A percentile compares a stretch with the other conserved stretches of the same genome.
Evolutionary conservation across 768 basidiomycete species (phyloP).

Genomic region (Russula olivacea): DNA sequence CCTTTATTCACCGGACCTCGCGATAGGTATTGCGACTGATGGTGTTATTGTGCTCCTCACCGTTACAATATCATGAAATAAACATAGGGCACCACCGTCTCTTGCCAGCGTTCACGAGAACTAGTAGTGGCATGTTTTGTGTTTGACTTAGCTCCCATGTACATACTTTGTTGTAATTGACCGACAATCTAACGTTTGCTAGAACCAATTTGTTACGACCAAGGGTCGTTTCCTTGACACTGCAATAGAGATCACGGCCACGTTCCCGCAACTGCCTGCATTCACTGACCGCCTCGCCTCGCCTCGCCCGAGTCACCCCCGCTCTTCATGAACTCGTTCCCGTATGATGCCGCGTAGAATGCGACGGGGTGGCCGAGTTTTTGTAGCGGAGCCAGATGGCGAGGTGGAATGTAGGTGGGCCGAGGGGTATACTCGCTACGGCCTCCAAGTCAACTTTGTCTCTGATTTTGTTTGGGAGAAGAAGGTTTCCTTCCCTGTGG

Average conservation of each 20-base stretch:
- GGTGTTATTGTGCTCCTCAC: slow-evolving; percentile 19
- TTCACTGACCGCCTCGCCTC: slow-evolving; percentile 36
- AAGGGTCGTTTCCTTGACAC: too few relatives aligned
- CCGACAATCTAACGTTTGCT: too few relatives aligned
- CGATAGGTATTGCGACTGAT: slow-evolving; percentile 19
- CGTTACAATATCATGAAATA: slow-evolving; percentile 15
- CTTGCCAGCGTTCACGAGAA: not conserved
- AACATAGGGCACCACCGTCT: not conserved
- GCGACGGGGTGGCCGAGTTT: too few relatives aligned
- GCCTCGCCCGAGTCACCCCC: slow-evolving; percentile 57
- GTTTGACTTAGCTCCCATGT: not conserved
- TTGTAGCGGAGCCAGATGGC: too few relatives aligned
- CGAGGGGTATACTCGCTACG: too few relatives aligned
- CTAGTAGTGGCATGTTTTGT: not conserved
- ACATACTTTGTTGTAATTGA: too few relatives aligned
- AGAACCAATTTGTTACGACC: too few relatives aligned
- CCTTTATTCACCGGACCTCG: not conserved
- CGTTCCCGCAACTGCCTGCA: slow-evolving; percentile 25
- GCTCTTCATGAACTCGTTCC: slow-evolving; percentile 72
- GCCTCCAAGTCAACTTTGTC: too few relatives aligned
- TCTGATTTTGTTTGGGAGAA: too few relatives aligned
- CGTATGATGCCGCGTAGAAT: slow-evolving; percentile 28
- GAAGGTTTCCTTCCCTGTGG: too few relatives aligned
- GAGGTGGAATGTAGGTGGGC: too few relatives aligned
- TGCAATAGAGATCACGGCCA: not conserved